Evolutionary conservation across 169 alveolate genomes (phyloP), one percentile per base, ranked within the genome.

Genomic region (Plasmodium gaboni): DNA sequence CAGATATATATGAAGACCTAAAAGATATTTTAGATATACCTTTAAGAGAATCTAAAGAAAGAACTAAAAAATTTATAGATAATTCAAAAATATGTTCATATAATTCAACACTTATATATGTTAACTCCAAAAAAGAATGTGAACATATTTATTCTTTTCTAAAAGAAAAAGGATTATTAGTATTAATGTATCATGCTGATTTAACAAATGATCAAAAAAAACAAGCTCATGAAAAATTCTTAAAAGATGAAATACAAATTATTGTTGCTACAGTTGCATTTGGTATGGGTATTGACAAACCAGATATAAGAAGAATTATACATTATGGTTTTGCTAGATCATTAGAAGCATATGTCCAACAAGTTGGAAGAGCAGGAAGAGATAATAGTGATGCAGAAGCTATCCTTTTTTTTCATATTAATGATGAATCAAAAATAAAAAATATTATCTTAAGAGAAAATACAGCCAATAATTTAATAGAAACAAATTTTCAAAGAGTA

Each of bases 261-360:
- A 96, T 98, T 71, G 99, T 98, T 2, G 99, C 99, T n/a, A 98
- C 99, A 1, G 97, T 98, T 19, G 99, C 99, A 15, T 99, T 99
- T 92, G 99, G 99, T 19, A 97, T 99, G 99, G 99, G 99, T 38
- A 98, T 99, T 50, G 98, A 99, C 94, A 99, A 99, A 94, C 95
- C 96, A 28, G 99, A 98, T 92, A 99, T 98, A 13, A 95, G 99
- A 74, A 98, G 98, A 92, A 99, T 99, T 7, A 96, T 99, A 10
- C 99, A 99, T 87, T 95, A 94, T 74, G 96, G 99, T 1, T 89
- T 99, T 88, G 99, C 99, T 15, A 98, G 98, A 72, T 97, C 99
- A 9, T 93, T 98, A 44, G 99, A 99, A 94, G 97, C 97, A 83
- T 99, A 98, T 91, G 97, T 97, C 70, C 99, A 98, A 96, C 99